Evolutionary conservation across 352 stramenopile genomes (phyloP), one percentile per base, ranked within the genome.

Genomic region (Thalassiosira mediterranea): DNA sequence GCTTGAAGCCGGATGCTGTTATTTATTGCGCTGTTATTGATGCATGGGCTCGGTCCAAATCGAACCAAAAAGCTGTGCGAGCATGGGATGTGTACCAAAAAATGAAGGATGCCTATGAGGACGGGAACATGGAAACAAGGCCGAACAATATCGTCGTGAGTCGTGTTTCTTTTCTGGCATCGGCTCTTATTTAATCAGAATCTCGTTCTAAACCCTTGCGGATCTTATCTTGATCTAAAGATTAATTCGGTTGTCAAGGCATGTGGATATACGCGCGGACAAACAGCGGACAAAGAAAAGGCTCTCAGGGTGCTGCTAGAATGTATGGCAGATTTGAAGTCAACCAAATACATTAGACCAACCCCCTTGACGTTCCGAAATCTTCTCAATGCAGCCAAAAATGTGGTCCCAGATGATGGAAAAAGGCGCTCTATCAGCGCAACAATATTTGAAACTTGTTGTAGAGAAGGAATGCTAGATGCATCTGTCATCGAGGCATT

Each of bases 111-210:
- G 29, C 68, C 46, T 80, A 74, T 71, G 17, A 54, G 31, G 69
- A 67, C 3, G 71, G 71, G 47, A 64, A 80, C 40, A 40, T 80
- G 21, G 61, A 73, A 1, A 57, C 60, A 23, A 56, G 64, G 44
- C 71, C 71, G 25, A 80, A 74, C 42, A 54, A 74, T 61, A 40
- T 80, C 7, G 59, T 74, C 47, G 71, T 80, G 56, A 80, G 71
- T 74, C 42, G 3, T 23, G 15, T 28, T 26, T 46, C 8, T 11
- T 46, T 47, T 1, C 15, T 54, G 17, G 1, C 37, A 23, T 64
- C 37, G 4, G 11, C 47, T n/a, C 21, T 34, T 7, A 19, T 49
- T 17, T 1, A 21, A 38, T 52, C 2, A 58, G 44, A 56, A 8
- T 13, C 8, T n/a, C n/a, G n/a, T n/a, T n/a, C n/a, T n/a, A n/a